Evolutionary conservation across 805 yeast genomes (phyloP), one percentile per base, ranked within the genome.

Genomic region (Komagataella populi): DNA sequence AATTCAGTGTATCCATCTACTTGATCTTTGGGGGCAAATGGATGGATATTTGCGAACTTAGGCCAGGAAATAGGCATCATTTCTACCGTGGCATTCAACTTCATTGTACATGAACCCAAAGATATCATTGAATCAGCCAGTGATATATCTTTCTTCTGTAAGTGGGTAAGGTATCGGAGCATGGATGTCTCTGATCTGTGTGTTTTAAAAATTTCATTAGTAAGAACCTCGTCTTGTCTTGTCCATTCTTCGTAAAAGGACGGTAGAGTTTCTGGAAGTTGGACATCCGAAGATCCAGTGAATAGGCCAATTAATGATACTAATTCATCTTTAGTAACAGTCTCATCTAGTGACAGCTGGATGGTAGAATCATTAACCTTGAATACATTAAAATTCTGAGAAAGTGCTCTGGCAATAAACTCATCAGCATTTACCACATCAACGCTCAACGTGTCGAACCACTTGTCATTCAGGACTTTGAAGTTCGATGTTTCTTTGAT

Each of bases 81-180:
- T 64, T 88, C 91, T 6, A 89, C 95, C 1, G 98, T 91, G 51
- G 96, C 84, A 64, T 93, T 93, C 62, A 93, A 76, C 67, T 93
- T 93, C 99, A 93, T 93, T 17, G 99, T 93, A 73, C 99, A 93
- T 6, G 96, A 87, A 23, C 99, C 99, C 55, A 93, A 76, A 20
- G 99, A 95, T 55, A 93, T 93, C 99, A 93, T 93, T 4, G 97
- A 86, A 62, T 89, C 85, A 8, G 98, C 96, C 53, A 93, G 74
- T 0, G 98, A 91, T 54, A 93, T 72, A 70, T 93, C 99, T 69
- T 86, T 88, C 54, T 78, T 68, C 69, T 93, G 98, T 51, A 93
- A 72, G 54, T 77, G 76, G 63, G 88, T 93, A 59, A 93, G 70
- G 69, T 93, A 93, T 64, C 99, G 80, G 58, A 93, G 74, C 85